A percentile compares a stretch with the other conserved stretches of the same genome.
phyloP scores from a whole-genome alignment of 1,284 basidiomycete genomes.

The Leccinum pachyderme region DNA sequence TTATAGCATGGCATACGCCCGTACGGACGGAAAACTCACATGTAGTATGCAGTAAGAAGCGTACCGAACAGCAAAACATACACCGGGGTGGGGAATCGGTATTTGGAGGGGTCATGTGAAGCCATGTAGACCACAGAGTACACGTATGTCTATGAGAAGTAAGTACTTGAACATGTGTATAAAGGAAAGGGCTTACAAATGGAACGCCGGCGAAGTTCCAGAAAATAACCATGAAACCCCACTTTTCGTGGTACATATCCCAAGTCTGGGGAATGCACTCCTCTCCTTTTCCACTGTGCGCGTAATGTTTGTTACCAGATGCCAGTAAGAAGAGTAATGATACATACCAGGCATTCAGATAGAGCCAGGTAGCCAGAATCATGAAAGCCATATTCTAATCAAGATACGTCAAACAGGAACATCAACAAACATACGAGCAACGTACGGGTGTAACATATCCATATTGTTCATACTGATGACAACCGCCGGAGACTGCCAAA shows the following conservation, averaged over 20 bases:
- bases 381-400: conserved; percentile 93
- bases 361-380: conserved; percentile 93
- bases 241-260: conserved; percentile 99
- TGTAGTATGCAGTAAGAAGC: conserved; percentile 83
- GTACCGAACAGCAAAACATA: conserved; percentile 73
- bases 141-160: conserved; percentile 77
- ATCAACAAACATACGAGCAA: conserved; percentile 10
- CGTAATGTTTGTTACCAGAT: not conserved
- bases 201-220: conserved; percentile 97
- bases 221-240: conserved; percentile 95
- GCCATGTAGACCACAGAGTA: conserved; percentile 99
- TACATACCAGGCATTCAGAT: conserved; percentile 90
- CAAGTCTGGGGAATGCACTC: conserved; percentile 99
- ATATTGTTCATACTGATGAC: conserved; percentile 92
- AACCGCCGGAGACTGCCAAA: conserved; percentile 87
- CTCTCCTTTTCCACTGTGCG: conserved; percentile 71
- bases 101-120: conserved; percentile 85
- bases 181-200: conserved; percentile 51
- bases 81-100: conserved; percentile 79
- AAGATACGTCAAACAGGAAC: not conserved
- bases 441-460: conserved; percentile 89
- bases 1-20: conserved; percentile 15
- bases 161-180: not conserved
- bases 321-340: not conserved
- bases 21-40: conserved; percentile 43